Percentiles rank a stretch among this genome's conserved stretches.
These are phyloP conservation scores for Aspergillus niger DNA, from an alignment of 2,329 filamentous ascomycete genomes.

Conservation along the genomic window DNA sequence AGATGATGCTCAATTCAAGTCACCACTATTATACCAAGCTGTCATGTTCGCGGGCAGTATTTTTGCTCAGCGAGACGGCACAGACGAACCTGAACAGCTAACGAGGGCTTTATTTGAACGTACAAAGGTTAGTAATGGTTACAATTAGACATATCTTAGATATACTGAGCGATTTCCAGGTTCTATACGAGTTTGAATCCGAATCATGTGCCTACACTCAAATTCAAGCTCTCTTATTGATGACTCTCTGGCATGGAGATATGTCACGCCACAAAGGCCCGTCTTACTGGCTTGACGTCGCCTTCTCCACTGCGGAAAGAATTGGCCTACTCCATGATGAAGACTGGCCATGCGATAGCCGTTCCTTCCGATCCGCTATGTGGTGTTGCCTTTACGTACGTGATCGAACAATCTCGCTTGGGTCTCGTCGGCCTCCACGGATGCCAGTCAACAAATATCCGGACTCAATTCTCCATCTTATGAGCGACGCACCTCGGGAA, in stretches of 20 bases:
- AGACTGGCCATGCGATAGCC: background rate
- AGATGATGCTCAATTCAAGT: slow-evolving; percentile 11
- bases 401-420: slow-evolving; percentile 4
- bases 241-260: slow-evolving; percentile 18
- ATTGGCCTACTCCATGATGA: slow-evolving; percentile 8
- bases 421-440: background rate
- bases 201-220: slow-evolving; percentile 16
- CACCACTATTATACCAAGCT: slow-evolving; percentile 16
- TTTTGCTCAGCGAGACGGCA: slow-evolving; percentile 5
- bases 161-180: background rate
- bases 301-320: slow-evolving; percentile 17
- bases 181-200: slow-evolving; percentile 17
- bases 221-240: slow-evolving; percentile 18
- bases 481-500: background rate
- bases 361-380: background rate
- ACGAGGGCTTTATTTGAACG: slow-evolving; percentile 12
- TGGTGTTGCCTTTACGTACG: slow-evolving; percentile 20
- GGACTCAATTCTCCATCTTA: background rate
- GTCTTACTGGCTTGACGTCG: slow-evolving; percentile 19
- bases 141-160: background rate
- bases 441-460: background rate
- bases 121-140: slow-evolving; percentile 9
- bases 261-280: slow-evolving; percentile 13
- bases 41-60: slow-evolving; percentile 20
- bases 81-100: slow-evolving; percentile 6